Evolutionary conservation across 805 yeast genomes (phyloP).

Genomic region (Kazachstania kunashirensis): DNA sequence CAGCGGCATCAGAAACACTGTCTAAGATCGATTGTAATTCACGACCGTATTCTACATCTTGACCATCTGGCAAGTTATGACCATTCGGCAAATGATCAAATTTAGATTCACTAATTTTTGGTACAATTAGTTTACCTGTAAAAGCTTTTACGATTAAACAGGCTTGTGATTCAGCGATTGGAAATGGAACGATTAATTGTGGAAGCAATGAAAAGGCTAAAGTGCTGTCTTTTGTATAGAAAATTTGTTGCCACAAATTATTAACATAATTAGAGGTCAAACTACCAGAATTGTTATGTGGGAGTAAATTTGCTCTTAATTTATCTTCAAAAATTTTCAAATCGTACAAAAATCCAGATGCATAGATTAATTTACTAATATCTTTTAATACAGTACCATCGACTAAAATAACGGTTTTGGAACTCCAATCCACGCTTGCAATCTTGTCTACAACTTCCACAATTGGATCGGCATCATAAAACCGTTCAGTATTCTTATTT

Average conservation of each 20-base stretch:
- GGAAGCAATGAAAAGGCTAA: conserved; percentile 56
- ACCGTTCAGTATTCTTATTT: conserved; percentile 23
- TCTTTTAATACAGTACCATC: conserved; percentile 26
- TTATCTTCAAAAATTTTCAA: conserved; percentile 33
- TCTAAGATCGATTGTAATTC: conserved; percentile 18
- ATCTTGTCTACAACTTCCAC: conserved; percentile 25
- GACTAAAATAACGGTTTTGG: conserved; percentile 22
- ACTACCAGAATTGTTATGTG: background rate
- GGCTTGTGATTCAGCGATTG: conserved; percentile 56
- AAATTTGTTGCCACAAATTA: conserved; percentile 50
- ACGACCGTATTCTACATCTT: conserved; percentile 22
- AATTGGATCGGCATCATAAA: conserved; percentile 3
- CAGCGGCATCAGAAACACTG: conserved; percentile 6
- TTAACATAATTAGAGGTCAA: conserved; percentile 14
- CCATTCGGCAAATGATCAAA: conserved; percentile 3
- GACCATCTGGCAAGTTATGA: conserved; percentile 14
- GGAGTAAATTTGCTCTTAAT: conserved; percentile 15
- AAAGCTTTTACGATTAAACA: conserved; percentile 54
- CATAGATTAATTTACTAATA: conserved; percentile 36
- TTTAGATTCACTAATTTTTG: conserved; percentile 22
- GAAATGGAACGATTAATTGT: conserved; percentile 51
- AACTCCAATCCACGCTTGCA: conserved; percentile 16
- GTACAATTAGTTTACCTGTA: conserved; percentile 44
- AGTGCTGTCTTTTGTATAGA: conserved; percentile 52
- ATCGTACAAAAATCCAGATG: conserved; percentile 44